Conservation (phyloP, 208 protist genomes). For the Leishmania tarentolae region DNA sequence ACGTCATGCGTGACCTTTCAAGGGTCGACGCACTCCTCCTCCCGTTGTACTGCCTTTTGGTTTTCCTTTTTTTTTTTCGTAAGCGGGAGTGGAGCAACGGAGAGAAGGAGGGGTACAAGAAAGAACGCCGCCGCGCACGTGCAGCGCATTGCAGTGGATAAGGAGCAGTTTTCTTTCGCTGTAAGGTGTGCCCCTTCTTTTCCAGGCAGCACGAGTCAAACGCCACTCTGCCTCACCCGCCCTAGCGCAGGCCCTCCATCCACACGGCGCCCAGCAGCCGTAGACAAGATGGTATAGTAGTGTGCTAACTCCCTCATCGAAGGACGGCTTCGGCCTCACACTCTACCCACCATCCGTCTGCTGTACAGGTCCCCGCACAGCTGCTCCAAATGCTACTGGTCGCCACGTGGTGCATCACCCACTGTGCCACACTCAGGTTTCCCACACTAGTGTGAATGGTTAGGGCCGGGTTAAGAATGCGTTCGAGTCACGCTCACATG, state of each 20-base stretch:
- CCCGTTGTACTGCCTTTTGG: background rate
- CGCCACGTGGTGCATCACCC: background rate
- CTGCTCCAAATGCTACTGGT: background rate
- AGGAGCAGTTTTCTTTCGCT: background rate
- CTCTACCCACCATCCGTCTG: background rate
- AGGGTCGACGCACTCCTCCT: background rate
- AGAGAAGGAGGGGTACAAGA: background rate
- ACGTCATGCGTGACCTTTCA: slow-evolving; percentile 9
- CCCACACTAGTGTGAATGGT: background rate
- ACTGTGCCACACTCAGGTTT: background rate
- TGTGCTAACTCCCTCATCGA: background rate
- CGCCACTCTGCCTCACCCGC: background rate
- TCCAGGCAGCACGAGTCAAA: background rate
- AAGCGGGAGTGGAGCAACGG: background rate
- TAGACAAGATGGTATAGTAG: no score
- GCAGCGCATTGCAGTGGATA: background rate
- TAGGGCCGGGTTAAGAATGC: background rate
- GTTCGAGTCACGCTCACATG: background rate
- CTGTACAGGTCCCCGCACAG: background rate
- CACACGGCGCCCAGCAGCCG: background rate
- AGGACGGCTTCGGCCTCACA: background rate
- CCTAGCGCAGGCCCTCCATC: background rate
- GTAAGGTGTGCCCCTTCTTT: background rate
- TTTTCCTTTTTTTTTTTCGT: background rate
- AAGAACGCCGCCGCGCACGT: background rate